These are phyloP conservation scores for Lycium barbarum DNA, from an alignment of 257 asterid genomes.

Conservation along the genomic window DNA sequence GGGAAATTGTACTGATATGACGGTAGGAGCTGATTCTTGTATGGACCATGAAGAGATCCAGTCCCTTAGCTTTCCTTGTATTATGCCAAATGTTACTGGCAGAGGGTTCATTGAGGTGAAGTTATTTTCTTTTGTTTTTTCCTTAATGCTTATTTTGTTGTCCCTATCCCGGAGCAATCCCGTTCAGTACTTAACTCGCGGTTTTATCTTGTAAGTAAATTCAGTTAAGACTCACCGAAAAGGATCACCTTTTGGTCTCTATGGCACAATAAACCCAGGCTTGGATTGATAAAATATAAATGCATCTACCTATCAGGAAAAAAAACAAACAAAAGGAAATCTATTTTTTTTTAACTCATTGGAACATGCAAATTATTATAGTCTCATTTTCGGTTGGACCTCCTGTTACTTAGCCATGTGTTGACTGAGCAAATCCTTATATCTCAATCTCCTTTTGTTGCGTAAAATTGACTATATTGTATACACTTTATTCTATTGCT, in stretches of 20 bases:
- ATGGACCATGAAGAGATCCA: conserved; percentile 60
- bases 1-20: conserved; percentile 56
- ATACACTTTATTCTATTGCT: conserved; percentile 4
- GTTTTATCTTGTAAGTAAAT: background rate
- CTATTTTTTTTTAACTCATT: background rate
- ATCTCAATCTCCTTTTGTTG: conserved; percentile 8
- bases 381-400: conserved; percentile 9
- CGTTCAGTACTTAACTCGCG: too few species aligned
- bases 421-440: background rate
- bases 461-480: conserved; percentile 18
- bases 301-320: background rate
- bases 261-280: background rate
- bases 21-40: conserved; percentile 46
- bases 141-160: background rate
- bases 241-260: background rate
- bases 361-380: conserved; percentile 9
- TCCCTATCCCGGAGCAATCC: background rate
- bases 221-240: background rate
- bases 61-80: conserved; percentile 72
- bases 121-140: background rate
- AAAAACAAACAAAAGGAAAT: background rate
- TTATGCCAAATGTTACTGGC: conserved; percentile 69
- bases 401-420: conserved; percentile 16
- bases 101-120: conserved; percentile 96
- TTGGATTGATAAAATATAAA: background rate